A percentile compares a stretch with the other conserved stretches of the same genome.
Evolutionary conservation across 345 rosid species (phyloP).

Genomic region (Anastatica hierochuntica): DNA sequence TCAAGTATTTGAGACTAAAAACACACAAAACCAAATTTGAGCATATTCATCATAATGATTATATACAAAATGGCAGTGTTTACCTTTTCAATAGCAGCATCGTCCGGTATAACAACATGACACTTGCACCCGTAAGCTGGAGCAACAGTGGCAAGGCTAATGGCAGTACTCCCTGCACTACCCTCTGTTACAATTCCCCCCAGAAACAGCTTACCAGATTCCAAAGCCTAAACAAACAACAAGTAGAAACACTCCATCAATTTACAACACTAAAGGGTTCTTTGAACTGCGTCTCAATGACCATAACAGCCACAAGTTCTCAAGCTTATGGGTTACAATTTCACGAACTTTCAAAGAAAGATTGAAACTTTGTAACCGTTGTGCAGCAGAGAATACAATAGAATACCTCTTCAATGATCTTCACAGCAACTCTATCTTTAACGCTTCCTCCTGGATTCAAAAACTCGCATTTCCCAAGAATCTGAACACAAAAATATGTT

Average conservation of each 20-base stretch:
- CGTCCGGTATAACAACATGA: conserved; percentile 94
- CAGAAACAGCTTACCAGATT: conserved; percentile 47
- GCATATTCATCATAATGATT: background rate
- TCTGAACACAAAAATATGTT: conserved; percentile 57
- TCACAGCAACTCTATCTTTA: conserved; percentile 83
- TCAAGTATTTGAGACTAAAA: conserved; percentile 82
- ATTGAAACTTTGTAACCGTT: too few relatives aligned
- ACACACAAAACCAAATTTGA: conserved; percentile 1
- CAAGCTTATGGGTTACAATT: too few relatives aligned
- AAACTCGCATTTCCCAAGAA: conserved; percentile 91
- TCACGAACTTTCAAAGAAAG: too few relatives aligned
- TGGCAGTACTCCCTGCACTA: conserved; percentile 96
- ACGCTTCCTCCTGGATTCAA: conserved; percentile 98
- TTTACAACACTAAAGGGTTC: too few relatives aligned
- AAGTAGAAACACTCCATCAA: background rate
- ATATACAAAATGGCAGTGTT: background rate
- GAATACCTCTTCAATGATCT: conserved; percentile 91
- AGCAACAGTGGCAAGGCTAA: conserved; percentile 91
- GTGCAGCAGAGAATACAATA: too few relatives aligned
- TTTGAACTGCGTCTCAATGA: too few relatives aligned
- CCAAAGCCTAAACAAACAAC: conserved; percentile 53
- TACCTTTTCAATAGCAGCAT: conserved; percentile 93
- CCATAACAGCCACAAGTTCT: too few relatives aligned
- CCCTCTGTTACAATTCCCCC: conserved; percentile 92
- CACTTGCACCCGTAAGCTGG: conserved; percentile 88